Evolutionary conservation across 2,329 filamentous ascomycete genomes (phyloP).

Genomic region (Pseudocercospora pini-densiflorae): DNA sequence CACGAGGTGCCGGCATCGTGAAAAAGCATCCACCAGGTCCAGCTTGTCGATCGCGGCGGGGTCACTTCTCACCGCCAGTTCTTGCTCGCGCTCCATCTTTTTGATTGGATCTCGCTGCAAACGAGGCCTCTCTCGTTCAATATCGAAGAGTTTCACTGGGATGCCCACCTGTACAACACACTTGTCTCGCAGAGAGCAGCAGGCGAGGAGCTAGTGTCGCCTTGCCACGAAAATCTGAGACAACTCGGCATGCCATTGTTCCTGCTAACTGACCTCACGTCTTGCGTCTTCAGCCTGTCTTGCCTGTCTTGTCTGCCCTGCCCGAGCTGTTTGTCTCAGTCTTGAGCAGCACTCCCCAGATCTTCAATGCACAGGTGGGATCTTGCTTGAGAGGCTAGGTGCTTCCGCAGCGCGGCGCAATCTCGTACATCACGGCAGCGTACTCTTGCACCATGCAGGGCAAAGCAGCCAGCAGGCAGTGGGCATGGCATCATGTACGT

Average conservation of each 20-base stretch:
- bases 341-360: conserved; percentile 19
- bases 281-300: not conserved
- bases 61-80: conserved; percentile 25
- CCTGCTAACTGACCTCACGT: conserved; percentile 22
- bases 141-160: conserved; percentile 22
- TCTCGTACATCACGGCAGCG: conserved; percentile 28
- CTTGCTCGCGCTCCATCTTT: conserved; percentile 4
- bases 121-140: conserved; percentile 22
- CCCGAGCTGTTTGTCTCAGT: conserved; percentile 9
- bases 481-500: conserved; percentile 23
- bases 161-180: conserved; percentile 27
- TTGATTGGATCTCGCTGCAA: conserved; percentile 28
- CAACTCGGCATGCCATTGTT: conserved; percentile 28
- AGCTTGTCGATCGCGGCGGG: conserved; percentile 20
- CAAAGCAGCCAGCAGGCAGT: conserved; percentile 1
- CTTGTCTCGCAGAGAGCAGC: conserved; percentile 23
- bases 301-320: not conserved
- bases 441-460: conserved; percentile 27
- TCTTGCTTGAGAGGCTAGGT: conserved; percentile 26
- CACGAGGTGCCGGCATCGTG: conserved; percentile 24
- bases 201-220: conserved; percentile 19
- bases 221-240: conserved; percentile 26
- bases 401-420: conserved; percentile 28
- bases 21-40: conserved; percentile 13
- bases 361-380: conserved; percentile 26